Evolutionary conservation across 78 protist genomes (phyloP).

Genomic region (Trichosphaerium sp.): DNA sequence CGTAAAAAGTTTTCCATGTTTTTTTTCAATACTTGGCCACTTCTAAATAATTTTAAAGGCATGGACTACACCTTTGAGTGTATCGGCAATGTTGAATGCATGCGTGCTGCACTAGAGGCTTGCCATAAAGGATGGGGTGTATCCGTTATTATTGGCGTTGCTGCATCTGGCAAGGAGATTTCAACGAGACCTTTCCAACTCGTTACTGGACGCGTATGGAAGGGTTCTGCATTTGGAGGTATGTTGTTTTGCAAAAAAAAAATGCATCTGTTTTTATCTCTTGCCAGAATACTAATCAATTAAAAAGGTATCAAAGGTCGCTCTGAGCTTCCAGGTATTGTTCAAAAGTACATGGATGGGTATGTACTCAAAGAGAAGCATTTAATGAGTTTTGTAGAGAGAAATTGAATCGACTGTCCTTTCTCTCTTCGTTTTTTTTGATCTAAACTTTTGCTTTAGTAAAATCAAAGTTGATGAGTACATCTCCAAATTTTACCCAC

Average conservation of each 20-base stretch:
- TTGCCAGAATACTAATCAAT: too few relatives aligned
- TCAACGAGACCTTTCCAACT: constrained; percentile 89
- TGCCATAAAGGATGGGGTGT: constrained; percentile 85
- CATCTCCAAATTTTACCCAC: constrained; percentile 34
- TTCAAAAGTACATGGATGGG: constrained; percentile 27
- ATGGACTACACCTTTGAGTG: constrained; percentile 88
- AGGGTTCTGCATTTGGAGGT: constrained; percentile 75
- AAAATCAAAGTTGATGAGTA: constrained; percentile 61
- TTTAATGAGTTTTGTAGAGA: background rate
- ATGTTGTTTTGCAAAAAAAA: background rate
- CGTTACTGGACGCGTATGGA: constrained; percentile 82
- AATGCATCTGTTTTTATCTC: constrained; percentile 43
- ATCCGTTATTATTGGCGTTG: constrained; percentile 69
- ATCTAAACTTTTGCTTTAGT: constrained; percentile 23
- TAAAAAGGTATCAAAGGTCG: constrained; percentile 57
- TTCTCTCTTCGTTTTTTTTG: background rate
- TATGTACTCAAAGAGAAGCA: too few relatives aligned
- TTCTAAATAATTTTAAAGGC: too few relatives aligned
- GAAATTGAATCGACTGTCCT: background rate
- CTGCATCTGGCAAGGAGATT: constrained; percentile 76
- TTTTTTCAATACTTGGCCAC: too few relatives aligned
- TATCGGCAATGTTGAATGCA: constrained; percentile 70
- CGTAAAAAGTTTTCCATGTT: too few relatives aligned
- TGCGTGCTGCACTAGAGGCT: constrained; percentile 77
- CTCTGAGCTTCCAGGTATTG: constrained; percentile 51